These are phyloP conservation scores for Cyclocybe cylindracea DNA, from an alignment of 768 basidiomycete genomes.

Conservation along the genomic window DNA sequence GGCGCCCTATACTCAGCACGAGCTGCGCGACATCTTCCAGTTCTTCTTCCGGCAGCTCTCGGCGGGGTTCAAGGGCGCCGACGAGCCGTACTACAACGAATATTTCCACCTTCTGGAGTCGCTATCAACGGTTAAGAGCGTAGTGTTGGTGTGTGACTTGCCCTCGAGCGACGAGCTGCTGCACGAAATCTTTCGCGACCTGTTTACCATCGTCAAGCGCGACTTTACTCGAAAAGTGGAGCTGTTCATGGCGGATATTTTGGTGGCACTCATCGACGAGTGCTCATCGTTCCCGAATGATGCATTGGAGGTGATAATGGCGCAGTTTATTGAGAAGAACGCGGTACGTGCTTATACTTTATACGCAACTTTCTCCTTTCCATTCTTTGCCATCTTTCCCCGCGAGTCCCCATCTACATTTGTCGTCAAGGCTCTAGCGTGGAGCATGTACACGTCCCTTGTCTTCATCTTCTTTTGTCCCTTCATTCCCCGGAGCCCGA, in stretches of 20 bases:
- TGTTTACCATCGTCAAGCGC: slow-evolving; percentile 80
- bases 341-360: slow-evolving; percentile 38
- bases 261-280: slow-evolving; percentile 90
- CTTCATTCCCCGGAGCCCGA: no score
- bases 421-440: no score
- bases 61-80: slow-evolving; percentile 70
- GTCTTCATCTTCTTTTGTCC: no score
- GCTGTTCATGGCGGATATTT: slow-evolving; percentile 84
- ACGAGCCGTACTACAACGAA: slow-evolving; percentile 85
- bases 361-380: no score
- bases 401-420: no score
- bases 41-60: slow-evolving; percentile 92
- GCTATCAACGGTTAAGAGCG: slow-evolving; percentile 91
- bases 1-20: slow-evolving; percentile 87
- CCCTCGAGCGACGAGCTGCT: slow-evolving; percentile 85
- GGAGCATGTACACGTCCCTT: no score
- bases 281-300: slow-evolving; percentile 72
- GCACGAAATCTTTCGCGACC: slow-evolving; percentile 77
- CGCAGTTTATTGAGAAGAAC: slow-evolving; percentile 83
- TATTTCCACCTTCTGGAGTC: slow-evolving; percentile 96
- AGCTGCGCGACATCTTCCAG: slow-evolving; percentile 94
- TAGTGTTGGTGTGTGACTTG: slow-evolving; percentile 91
- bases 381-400: no score
- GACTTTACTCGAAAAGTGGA: slow-evolving; percentile 78
- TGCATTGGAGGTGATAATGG: slow-evolving; percentile 78